Base-by-base conservation (phyloP, 148 eudicot genomes). In the Nepenthes mirabilis region DNA sequence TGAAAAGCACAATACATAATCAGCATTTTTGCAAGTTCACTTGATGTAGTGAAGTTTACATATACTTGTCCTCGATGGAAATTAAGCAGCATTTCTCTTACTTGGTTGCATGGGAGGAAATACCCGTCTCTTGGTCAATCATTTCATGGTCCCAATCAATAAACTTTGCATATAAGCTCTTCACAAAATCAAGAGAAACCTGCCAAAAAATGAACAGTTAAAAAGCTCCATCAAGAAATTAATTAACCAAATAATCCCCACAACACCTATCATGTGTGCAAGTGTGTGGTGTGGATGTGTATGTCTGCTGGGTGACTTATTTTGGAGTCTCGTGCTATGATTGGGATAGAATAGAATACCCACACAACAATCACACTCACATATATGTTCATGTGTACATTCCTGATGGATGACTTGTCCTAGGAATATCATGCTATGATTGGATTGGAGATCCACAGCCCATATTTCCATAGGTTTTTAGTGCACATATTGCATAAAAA, bases 131-230 rank as follows among this genome's bases (percentile, higher is more conserved):
- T 48, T 57, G 56, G 74, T 93, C 99, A 69, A 88, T 70, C 96
- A 93, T 93, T 75, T 86, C 81, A 52, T 71, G 68, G 72, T 93
- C 99, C 99, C 99, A 93, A 70, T 93, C 99, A 69, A 88, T 93
- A 69, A 93, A 93, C 68, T 88, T 88, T 47, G 99, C 99, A 73
- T 93, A 93, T 72, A 88, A 75, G 71, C 99, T 80, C 85, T 93
- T 93, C 49, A 93, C 91, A 54, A 93, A 84, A 78, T 93, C 99
- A 58, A 93, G 84, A 52, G 99, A 88, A n/a, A 93, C 99, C 99
- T 93, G 78, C 58, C 75, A 79, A 53, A 51, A 61, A 68, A 34
- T 33, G 23, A 14, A 60, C 33, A 34, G 10, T 1, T 55, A 36
- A 34, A 23, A 36, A 11, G 9, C 34, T 52, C 10, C 33, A 52